Conservation (phyloP, 129 eudicot species). For the Pulicaria dysenterica region DNA sequence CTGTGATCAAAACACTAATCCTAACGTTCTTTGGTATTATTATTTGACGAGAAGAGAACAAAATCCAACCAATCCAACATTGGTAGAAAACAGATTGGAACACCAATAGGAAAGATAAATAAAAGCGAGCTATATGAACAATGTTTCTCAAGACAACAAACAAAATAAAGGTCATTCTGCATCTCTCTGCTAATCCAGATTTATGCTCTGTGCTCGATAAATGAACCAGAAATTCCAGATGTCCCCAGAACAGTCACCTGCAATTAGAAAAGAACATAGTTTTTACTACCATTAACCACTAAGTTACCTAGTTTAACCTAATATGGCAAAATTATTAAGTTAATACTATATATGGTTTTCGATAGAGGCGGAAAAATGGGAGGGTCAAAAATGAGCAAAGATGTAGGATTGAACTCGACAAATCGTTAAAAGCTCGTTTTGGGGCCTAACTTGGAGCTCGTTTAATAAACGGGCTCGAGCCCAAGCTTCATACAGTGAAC, state of each 20-base stretch:
- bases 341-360: background rate
- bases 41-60: slow-evolving; percentile 23
- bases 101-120: background rate
- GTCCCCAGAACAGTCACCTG: slow-evolving; percentile 97
- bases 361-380: background rate
- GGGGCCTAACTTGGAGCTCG: background rate
- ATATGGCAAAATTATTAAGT: background rate
- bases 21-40: slow-evolving; percentile 26
- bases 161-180: slow-evolving; percentile 9
- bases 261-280: slow-evolving; percentile 24
- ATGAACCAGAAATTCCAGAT: slow-evolving; percentile 93
- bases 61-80: slow-evolving; percentile 35
- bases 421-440: too few species aligned
- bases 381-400: background rate
- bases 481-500: too few species aligned
- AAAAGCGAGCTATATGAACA: slow-evolving; percentile 29
- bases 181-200: slow-evolving; percentile 15
- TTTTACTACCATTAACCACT: slow-evolving; percentile 7
- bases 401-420: too few species aligned
- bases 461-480: background rate
- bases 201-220: slow-evolving; percentile 82
- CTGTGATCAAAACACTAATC: slow-evolving; percentile 17
- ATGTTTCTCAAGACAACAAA: slow-evolving; percentile 32
- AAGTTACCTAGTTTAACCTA: background rate
- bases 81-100: slow-evolving; percentile 21